Evolutionary conservation across 2,329 filamentous ascomycete genomes (phyloP), one percentile per base, ranked within the genome.

Genomic region (Penicillium sp.): DNA sequence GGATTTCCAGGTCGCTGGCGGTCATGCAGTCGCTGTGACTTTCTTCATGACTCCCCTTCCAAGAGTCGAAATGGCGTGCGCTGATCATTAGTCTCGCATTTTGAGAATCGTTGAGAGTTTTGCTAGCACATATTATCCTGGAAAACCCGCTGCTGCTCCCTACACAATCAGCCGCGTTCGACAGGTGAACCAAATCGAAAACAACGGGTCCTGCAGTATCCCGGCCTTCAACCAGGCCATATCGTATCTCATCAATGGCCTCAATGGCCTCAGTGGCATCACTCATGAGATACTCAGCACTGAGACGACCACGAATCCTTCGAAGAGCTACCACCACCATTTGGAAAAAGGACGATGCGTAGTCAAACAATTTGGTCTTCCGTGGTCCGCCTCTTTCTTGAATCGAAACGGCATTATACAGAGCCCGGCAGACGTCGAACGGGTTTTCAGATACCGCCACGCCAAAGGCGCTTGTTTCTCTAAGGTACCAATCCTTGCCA

Each of bases 141-240:
- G 49, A 26, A 8, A 59, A 23, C n/a, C 48, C 38, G 49, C 54
- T 33, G 20, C 30, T 33, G 28, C 8, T 9, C 8, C 28, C 30
- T 14, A 35, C 30, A 35, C 30, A 35, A 14, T 16, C 30, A 35
- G 47, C 38, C 5, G 23, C 26, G 12, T 56, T 56, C 16, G 42
- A 52, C 20, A 59, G n/a, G 24, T 59, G 38, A 11, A 59, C 40
- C 43, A 59, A 5, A 38, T 59, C 57, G 50, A 56, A 59, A 20
- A 23, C 26, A n/a, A 9, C 16, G 11, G 49, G 38, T 4, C 16
- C 43, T 42, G 42, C 6, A 20, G 11, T 38, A 12, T 53, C 33
- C 6, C 26, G 48, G 38, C 18, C 33, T 40, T 53, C 43, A 23
- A 45, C 40, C 2, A 47, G 6, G 3, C 33, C 24, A 28, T 33